A percentile compares a stretch with the other conserved stretches of the same genome.
phyloP scores from a whole-genome alignment of 495 filamentous ascomycete species.

The Tuber magnatum region DNA sequence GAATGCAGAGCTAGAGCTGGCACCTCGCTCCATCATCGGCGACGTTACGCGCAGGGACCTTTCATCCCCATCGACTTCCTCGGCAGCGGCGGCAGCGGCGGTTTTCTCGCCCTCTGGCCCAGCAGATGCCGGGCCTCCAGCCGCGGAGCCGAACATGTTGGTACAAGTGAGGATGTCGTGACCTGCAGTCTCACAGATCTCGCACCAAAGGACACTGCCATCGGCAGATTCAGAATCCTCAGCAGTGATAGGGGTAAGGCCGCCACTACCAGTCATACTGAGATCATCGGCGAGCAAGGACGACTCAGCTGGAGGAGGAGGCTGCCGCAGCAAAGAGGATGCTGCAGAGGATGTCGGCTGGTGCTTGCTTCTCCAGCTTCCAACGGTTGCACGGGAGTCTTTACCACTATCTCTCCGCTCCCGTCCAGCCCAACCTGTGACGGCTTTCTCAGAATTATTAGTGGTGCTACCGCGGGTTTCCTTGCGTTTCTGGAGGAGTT shows the following conservation, averaged over 20 bases:
- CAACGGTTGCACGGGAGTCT: slow-evolving; percentile 41
- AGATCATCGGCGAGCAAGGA: slow-evolving; percentile 5
- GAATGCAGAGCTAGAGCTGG: background rate
- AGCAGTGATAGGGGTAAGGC: slow-evolving; percentile 30
- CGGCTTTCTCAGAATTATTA: slow-evolving; percentile 39
- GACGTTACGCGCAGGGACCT: slow-evolving; percentile 22
- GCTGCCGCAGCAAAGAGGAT: background rate
- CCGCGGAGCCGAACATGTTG: slow-evolving; percentile 63
- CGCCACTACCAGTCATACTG: slow-evolving; percentile 16
- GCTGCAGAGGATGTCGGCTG: background rate
- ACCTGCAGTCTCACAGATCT: slow-evolving; percentile 88
- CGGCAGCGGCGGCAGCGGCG: slow-evolving; percentile 13
- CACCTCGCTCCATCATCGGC: slow-evolving; percentile 11
- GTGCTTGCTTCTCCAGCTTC: slow-evolving; percentile 31
- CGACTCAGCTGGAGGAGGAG: background rate
- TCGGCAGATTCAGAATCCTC: slow-evolving; percentile 27
- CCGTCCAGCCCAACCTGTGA: slow-evolving; percentile 6
- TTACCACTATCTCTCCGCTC: slow-evolving; percentile 7
- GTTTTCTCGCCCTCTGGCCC: slow-evolving; percentile 36
- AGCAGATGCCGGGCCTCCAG: slow-evolving; percentile 34
- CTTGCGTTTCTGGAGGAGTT: slow-evolving; percentile 50
- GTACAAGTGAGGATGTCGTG: slow-evolving; percentile 92
- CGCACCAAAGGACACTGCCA: slow-evolving; percentile 63
- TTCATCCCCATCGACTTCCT: slow-evolving; percentile 11
- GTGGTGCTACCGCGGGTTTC: slow-evolving; percentile 30